Conservation (phyloP, 305 asterid species). For the Lippia alba region DNA sequence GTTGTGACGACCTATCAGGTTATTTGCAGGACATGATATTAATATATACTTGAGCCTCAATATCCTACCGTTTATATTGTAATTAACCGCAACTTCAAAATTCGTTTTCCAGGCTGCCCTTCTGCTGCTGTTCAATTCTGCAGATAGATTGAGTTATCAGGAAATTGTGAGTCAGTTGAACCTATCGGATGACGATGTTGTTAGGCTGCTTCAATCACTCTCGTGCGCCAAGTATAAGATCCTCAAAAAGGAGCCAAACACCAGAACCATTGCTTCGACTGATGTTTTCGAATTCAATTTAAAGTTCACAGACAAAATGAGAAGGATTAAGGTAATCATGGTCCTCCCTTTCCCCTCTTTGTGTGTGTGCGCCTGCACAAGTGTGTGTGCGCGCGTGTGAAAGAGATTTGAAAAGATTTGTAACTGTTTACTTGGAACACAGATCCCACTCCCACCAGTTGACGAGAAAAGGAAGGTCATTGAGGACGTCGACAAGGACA, state of each 20-base stretch:
- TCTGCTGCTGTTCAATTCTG: constrained; percentile 79
- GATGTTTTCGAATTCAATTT: constrained; percentile 90
- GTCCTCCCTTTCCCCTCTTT: neutral
- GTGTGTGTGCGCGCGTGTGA: neutral
- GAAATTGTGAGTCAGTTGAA: constrained; percentile 90
- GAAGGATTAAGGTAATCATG: constrained; percentile 81
- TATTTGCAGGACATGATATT: constrained; percentile 21
- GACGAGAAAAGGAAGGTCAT: constrained; percentile 97
- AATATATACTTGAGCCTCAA: constrained; percentile 3
- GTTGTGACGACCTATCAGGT: constrained; percentile 96
- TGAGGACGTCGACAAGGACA: constrained; percentile 98
- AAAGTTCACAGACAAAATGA: constrained; percentile 91
- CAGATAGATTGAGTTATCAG: constrained; percentile 86
- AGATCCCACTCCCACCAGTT: constrained; percentile 96
- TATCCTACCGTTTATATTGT: neutral
- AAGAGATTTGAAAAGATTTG: constrained; percentile 2
- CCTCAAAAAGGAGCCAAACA: constrained; percentile 85
- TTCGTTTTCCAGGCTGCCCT: constrained; percentile 76
- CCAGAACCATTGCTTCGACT: constrained; percentile 75
- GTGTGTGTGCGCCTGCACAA: no score
- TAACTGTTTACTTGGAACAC: constrained; percentile 36
- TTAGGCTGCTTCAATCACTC: constrained; percentile 92
- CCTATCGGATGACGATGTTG: constrained; percentile 90
- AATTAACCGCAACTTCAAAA: constrained; percentile 16
- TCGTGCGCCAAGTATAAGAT: constrained; percentile 95